Evolutionary conservation across 164 flowering plant species (phyloP), one percentile per base, ranked within the genome.

Genomic region (Berberis thunbergii): DNA sequence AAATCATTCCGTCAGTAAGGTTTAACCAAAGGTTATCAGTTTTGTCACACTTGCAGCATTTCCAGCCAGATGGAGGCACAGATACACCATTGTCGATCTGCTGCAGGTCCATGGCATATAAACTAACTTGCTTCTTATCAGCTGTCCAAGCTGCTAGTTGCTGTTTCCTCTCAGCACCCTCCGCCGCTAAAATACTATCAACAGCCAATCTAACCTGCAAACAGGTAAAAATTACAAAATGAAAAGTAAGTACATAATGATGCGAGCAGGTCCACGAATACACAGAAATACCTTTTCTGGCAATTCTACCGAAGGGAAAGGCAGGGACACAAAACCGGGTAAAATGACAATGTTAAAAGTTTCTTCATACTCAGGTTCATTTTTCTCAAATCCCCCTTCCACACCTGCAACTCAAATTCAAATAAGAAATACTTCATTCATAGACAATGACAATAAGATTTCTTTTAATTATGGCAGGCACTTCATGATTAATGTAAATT

Each of bases 21-120:
- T 91, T 94, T 42, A 94, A 74, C 99, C 99, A 94, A 38, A 94
- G 89, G 75, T 94, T 94, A 3, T 91, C 96, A 54, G 77, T 86
- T 73, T 94, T 91, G 49, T 94, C 96, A 77, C 99, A 94, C 72
- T 83, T 87, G 63, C 80, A 67, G 68, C 99, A 94, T 77, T 85
- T 85, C 99, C 99, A 94, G 4, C 99, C 96, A 64, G 85, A 83
- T 9, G 91, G 96, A 68, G 97, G 96, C 63, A 94, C 69, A 54
- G 72, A 59, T 66, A 91, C 84, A 53, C 89, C 96, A 76, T 73
- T 84, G 77, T 79, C 83, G 57, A 87, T 80, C 78, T 94, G 99
- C 49, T 64, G 81, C 74, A 94, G 67, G 63, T 75, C 76, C 80
- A 72, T 68, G 26, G 96, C 96, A 83, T 86, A 83, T 58, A 75